A percentile compares a stretch with the other conserved stretches of the same genome.
Conservation (phyloP, 2,329 filamentous ascomycete species). For the Parasarocladium wereldwijsianum region DNA sequence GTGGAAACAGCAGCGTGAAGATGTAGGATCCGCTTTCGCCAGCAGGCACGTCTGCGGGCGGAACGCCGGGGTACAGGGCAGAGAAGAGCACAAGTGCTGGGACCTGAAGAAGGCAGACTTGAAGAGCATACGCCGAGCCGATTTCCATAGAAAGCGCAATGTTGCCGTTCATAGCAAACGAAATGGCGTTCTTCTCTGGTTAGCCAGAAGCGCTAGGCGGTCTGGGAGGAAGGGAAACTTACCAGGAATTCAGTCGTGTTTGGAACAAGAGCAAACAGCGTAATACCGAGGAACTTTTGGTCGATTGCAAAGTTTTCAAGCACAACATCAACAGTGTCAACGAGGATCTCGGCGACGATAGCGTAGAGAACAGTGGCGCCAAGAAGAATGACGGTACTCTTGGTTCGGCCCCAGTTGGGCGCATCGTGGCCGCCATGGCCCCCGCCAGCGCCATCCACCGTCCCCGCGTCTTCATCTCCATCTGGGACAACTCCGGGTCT, state of each 20-base stretch:
- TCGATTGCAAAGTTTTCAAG: conserved; percentile 81
- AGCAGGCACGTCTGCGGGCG: conserved; percentile 27
- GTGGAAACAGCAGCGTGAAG: conserved; percentile 85
- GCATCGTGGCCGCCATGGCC: conserved; percentile 74
- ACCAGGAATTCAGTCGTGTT: conserved; percentile 97
- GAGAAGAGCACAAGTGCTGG: conserved; percentile 87
- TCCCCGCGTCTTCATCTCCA: conserved; percentile 14
- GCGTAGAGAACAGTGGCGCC: conserved; percentile 85
- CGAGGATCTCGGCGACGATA: conserved; percentile 92
- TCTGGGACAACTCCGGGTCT: conserved; percentile 5
- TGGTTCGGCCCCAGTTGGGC: conserved; percentile 91
- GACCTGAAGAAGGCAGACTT: conserved; percentile 90
- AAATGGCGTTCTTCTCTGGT: conserved; percentile 69
- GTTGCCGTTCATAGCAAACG: conserved; percentile 98
- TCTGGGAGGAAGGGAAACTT: conserved; percentile 20
- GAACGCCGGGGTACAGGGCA: conserved; percentile 66
- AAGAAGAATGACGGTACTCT: conserved; percentile 81
- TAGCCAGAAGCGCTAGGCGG: neutral
- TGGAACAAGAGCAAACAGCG: conserved; percentile 87
- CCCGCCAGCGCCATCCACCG: conserved; percentile 14
- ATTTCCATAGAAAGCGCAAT: conserved; percentile 99
- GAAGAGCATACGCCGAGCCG: conserved; percentile 87
- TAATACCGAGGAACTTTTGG: conserved; percentile 95
- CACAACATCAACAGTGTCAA: conserved; percentile 95
- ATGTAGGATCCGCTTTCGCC: conserved; percentile 40